Percentiles rank a stretch among this genome's conserved stretches.
These are phyloP conservation scores for Leptographium lundbergii DNA, from an alignment of 2,329 filamentous ascomycete species.

Conservation along the genomic window DNA sequence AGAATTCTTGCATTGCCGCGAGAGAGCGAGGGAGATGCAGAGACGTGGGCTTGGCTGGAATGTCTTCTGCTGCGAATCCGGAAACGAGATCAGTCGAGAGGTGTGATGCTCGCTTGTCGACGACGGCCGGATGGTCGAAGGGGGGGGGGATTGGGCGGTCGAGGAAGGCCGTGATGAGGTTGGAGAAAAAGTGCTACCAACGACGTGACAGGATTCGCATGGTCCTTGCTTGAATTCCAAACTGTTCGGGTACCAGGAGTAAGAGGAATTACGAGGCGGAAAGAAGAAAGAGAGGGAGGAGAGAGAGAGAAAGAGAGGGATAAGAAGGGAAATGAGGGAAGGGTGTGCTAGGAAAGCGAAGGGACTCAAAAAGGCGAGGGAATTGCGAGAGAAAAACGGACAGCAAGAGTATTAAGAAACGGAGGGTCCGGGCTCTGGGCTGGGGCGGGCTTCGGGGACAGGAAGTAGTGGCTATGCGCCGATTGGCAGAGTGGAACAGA, in stretches of 20 bases:
- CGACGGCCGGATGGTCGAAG: background rate
- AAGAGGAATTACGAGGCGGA: background rate
- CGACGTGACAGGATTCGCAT: background rate
- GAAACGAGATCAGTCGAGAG: background rate
- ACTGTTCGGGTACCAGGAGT: background rate
- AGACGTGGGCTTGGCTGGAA: background rate
- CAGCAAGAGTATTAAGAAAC: background rate
- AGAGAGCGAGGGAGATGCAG: background rate
- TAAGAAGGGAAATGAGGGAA: background rate
- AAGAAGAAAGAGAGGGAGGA: background rate
- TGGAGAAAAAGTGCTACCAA: background rate
- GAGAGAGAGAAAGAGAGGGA: background rate
- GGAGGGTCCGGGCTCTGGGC: background rate
- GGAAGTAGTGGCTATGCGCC: background rate
- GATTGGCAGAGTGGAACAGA: background rate
- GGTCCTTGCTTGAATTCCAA: background rate
- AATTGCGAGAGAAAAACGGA: background rate
- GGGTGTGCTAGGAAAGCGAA: background rate
- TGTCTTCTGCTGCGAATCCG: background rate
- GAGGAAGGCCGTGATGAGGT: background rate
- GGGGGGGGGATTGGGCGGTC: background rate
- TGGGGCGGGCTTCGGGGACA: background rate
- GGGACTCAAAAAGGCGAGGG: background rate
- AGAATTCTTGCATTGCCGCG: slow-evolving; percentile 17
- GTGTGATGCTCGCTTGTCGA: background rate